A percentile compares a stretch with the other conserved stretches of the same genome.
phyloP scores from a whole-genome alignment of 2,329 filamentous ascomycete species.

The Nigrospora sphaerica region DNA sequence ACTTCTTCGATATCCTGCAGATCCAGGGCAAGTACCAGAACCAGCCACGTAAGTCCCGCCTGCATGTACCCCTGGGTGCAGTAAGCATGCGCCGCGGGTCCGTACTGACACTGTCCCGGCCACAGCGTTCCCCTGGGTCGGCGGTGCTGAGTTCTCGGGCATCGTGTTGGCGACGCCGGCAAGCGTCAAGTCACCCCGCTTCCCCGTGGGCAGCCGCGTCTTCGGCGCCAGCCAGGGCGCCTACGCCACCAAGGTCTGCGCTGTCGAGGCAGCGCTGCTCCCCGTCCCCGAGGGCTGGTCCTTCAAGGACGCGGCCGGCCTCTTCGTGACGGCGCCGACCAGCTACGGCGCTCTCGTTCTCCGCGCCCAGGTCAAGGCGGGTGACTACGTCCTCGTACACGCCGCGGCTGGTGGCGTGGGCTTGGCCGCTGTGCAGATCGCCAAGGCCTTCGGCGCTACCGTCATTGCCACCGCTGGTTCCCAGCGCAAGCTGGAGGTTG shows the following conservation, averaged over 20 bases:
- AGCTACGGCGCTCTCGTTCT: constrained; percentile 78
- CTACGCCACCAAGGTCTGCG: constrained; percentile 71
- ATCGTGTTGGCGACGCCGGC: constrained; percentile 62
- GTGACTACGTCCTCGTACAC: constrained; percentile 85
- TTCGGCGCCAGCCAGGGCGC: constrained; percentile 84
- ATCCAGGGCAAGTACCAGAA: constrained; percentile 94
- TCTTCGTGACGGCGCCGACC: constrained; percentile 90
- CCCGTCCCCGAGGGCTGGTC: constrained; percentile 76
- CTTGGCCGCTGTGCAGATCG: constrained; percentile 84
- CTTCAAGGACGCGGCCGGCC: constrained; percentile 75
- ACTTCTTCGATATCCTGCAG: constrained; percentile 96
- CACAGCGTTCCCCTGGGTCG: constrained; percentile 72
- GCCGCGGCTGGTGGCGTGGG: constrained; percentile 90
- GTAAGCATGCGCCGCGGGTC: too few species aligned
- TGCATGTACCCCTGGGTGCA: background rate
- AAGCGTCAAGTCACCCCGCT: constrained; percentile 41
- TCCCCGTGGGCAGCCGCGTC: constrained; percentile 71
- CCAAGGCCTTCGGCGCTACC: constrained; percentile 83
- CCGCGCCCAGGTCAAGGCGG: constrained; percentile 67
- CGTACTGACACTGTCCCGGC: too few species aligned
- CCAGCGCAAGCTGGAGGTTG: constrained; percentile 71
- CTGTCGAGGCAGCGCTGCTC: constrained; percentile 58
- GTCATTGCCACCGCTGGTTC: constrained; percentile 91
- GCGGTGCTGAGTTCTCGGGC: constrained; percentile 83
- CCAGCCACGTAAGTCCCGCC: constrained; percentile 55